Evolutionary conservation across 2,329 filamentous ascomycete genomes (phyloP), one percentile per base, ranked within the genome.

Genomic region (Xylariaceae sp.): DNA sequence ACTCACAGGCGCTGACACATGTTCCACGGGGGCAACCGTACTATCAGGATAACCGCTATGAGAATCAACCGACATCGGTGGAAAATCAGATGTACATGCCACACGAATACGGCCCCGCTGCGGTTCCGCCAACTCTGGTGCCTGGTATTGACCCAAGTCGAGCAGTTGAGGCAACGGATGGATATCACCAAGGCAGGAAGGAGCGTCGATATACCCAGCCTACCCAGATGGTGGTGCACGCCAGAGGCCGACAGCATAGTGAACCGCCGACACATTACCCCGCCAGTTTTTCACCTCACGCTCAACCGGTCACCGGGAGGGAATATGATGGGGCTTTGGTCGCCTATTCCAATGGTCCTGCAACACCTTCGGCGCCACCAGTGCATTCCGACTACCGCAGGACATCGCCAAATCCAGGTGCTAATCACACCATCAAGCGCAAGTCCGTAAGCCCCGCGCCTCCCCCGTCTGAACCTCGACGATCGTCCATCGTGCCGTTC

Each of bases 381-480:
- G 38, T 43, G 14, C 34, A 15, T 33, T 14, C 41, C 7, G 52
- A 54, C 28, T 50, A 52, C 40, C 55, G 59, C 18, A 57, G 56
- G 19, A 45, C 62, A 19, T 68, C 67, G 4, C 65, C 68, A 48
- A 70, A 62, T 52, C 59, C 71, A 47, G 61, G 61, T 49, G 55
- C 67, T 48, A 59, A 70, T 50, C 71, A 75, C 47, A 76, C 73
- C 23, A 78, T 80, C 45, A 71, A 66, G 43, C 77, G 85, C 36
- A 89, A 89, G 59, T 88, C 84, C 1, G 76, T 88, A 21, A 88
- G 83, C 51, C 83, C 85, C 2, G 74, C 76, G 2, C 83, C 84
- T 46, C 73, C 59, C 15, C 68, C 59, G 26, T 59, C 63, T 37
- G 59, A 63, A 15, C 59, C 66, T 32, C 69, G 76, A 41, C 66